Evolutionary conservation across 805 yeast genomes (phyloP).

Genomic region (Spathaspora hagerdaliae): DNA sequence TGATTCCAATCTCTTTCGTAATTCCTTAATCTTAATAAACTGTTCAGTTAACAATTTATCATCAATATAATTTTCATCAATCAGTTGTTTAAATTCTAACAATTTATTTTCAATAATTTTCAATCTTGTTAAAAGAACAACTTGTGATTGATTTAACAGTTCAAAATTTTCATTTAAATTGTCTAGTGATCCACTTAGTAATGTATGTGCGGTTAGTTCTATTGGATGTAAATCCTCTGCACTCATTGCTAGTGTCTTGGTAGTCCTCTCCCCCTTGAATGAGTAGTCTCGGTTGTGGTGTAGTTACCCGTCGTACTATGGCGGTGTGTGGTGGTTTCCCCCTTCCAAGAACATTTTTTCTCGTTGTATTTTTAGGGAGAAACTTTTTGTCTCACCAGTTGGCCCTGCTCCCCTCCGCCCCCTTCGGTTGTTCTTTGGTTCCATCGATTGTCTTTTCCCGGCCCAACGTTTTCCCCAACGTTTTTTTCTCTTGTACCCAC

Average conservation of each 20-base stretch:
- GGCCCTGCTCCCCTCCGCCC: too few relatives aligned
- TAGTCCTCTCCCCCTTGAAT: too few relatives aligned
- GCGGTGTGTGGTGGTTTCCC: too few relatives aligned
- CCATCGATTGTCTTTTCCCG: too few relatives aligned
- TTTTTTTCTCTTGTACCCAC: too few relatives aligned
- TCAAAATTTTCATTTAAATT: slow-evolving; percentile 46
- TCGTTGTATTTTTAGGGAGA: too few relatives aligned
- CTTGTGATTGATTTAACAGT: slow-evolving; percentile 53
- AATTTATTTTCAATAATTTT: slow-evolving; percentile 38
- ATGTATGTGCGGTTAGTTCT: slow-evolving; percentile 54
- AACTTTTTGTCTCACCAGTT: too few relatives aligned
- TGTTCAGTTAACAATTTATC: slow-evolving; percentile 18
- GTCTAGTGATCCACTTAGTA: slow-evolving; percentile 53
- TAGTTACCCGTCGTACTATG: too few relatives aligned
- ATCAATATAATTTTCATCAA: slow-evolving; percentile 11
- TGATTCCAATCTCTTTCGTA: slow-evolving; percentile 29
- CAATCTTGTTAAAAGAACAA: slow-evolving; percentile 47
- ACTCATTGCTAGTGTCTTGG: not conserved
- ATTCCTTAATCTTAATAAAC: slow-evolving; percentile 17
- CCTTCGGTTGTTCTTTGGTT: too few relatives aligned
- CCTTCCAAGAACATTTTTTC: too few relatives aligned
- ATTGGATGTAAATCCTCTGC: slow-evolving; percentile 48
- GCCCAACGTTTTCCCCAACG: too few relatives aligned
- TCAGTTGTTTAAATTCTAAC: slow-evolving; percentile 16
- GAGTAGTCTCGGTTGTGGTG: too few relatives aligned